Percentiles rank a stretch among this genome's conserved stretches.
These are phyloP conservation scores for Rutstroemia sp. DNA, from an alignment of 2,329 filamentous ascomycete species.

Conservation along the genomic window DNA sequence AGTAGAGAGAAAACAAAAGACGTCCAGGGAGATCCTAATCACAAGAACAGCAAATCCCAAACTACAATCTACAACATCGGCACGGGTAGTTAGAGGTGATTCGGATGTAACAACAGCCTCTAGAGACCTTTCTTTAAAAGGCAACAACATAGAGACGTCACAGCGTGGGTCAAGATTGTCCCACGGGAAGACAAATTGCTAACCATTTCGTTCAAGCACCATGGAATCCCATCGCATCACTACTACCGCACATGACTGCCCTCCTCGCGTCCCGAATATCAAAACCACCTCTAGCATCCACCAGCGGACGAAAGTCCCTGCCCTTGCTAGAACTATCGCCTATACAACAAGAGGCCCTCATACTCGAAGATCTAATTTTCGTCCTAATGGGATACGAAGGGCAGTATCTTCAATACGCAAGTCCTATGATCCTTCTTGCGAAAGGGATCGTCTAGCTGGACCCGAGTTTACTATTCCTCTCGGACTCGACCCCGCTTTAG, in stretches of 20 bases:
- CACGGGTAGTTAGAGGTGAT: not conserved
- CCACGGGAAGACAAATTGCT: not conserved
- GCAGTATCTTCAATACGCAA: conserved; percentile 86
- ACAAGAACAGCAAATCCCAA: not conserved
- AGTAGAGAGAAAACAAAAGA: too few relatives aligned
- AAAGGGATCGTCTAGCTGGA: conserved; percentile 79
- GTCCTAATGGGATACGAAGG: conserved; percentile 98
- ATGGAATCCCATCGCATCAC: conserved; percentile 75
- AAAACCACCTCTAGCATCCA: conserved; percentile 65
- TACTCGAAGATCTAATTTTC: conserved; percentile 85
- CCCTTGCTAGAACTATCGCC: conserved; percentile 64
- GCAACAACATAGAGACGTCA: not conserved
- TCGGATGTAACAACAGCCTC: not conserved
- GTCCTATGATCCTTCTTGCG: conserved; percentile 72
- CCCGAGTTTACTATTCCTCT: conserved; percentile 72
- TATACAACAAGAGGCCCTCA: conserved; percentile 75
- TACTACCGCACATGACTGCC: conserved; percentile 59
- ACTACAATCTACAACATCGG: not conserved
- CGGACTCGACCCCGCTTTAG: conserved; percentile 83
- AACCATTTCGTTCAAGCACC: conserved; percentile 18
- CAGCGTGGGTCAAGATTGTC: not conserved
- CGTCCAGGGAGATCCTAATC: too few relatives aligned
- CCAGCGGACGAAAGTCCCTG: conserved; percentile 59
- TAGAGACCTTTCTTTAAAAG: not conserved
- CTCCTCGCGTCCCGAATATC: conserved; percentile 41